These are phyloP conservation scores for Coniochaeta sp. DNA, from an alignment of 2,329 filamentous ascomycete genomes.

Conservation along the genomic window DNA sequence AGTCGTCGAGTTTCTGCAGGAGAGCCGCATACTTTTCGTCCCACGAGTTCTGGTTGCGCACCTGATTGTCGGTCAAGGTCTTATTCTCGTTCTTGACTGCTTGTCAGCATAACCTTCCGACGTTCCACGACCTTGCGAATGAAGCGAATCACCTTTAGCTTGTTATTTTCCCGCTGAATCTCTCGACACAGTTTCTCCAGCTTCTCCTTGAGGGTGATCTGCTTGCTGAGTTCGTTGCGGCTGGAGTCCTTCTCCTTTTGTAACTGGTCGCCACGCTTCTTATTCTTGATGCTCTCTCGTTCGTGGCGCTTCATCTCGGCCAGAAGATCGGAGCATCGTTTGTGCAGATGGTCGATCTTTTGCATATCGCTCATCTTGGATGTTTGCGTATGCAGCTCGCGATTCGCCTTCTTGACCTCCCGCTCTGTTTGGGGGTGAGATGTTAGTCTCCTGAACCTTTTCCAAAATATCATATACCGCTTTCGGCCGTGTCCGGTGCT, in stretches of 20 bases:
- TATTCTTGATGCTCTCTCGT: conserved; percentile 89
- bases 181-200: conserved; percentile 93
- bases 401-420: conserved; percentile 88
- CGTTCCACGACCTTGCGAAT: neutral
- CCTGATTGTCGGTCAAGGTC: conserved; percentile 78
- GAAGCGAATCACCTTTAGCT: conserved; percentile 67
- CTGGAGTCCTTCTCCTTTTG: conserved; percentile 96
- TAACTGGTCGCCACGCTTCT: conserved; percentile 86
- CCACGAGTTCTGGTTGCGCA: conserved; percentile 72
- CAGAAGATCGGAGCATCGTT: conserved; percentile 83
- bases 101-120: neutral
- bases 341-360: conserved; percentile 84
- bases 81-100: conserved; percentile 78
- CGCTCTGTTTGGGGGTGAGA: conserved; percentile 52
- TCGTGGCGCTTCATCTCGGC: conserved; percentile 94
- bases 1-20: conserved; percentile 77
- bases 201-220: conserved; percentile 87
- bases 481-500: neutral
- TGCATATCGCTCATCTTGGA: conserved; percentile 88
- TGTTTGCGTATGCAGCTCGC: conserved; percentile 80
- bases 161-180: conserved; percentile 94
- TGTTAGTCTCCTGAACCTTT: conserved; percentile 12
- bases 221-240: conserved; percentile 82
- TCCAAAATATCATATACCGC: neutral
- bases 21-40: conserved; percentile 78